These are phyloP conservation scores for Hypoxylon rubiginosum DNA, from an alignment of 2,329 filamentous ascomycete genomes.

Conservation along the genomic window DNA sequence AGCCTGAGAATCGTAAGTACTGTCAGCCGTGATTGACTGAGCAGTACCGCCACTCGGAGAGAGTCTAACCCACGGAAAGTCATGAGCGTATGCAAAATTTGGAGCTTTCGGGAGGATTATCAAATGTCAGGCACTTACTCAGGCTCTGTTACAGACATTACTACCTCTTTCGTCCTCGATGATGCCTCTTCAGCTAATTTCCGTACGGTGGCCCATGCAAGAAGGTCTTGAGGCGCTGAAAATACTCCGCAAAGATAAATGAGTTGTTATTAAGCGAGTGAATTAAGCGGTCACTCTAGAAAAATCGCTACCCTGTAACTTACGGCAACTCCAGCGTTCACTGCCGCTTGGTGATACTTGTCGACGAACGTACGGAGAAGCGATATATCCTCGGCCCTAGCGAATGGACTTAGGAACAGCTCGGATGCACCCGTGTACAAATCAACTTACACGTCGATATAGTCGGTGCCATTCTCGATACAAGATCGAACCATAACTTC, in stretches of 20 bases:
- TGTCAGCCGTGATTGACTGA: slow-evolving; percentile 31
- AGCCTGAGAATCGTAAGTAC: slow-evolving; percentile 6
- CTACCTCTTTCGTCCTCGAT: slow-evolving; percentile 36
- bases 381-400: slow-evolving; percentile 23
- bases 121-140: slow-evolving; percentile 17
- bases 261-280: slow-evolving; percentile 26
- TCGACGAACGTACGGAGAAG: slow-evolving; percentile 34
- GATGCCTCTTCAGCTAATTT: slow-evolving; percentile 29
- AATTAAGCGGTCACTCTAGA: neutral
- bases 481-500: slow-evolving; percentile 42
- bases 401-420: neutral
- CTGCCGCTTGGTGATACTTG: slow-evolving; percentile 42
- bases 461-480: slow-evolving; percentile 42
- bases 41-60: slow-evolving; percentile 38
- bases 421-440: neutral
- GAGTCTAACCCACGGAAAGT: neutral
- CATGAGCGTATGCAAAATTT: neutral
- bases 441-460: slow-evolving; percentile 43
- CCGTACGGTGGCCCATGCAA: slow-evolving; percentile 30
- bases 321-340: slow-evolving; percentile 37
- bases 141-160: slow-evolving; percentile 30
- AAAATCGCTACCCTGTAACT: slow-evolving; percentile 7
- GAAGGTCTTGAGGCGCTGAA: slow-evolving; percentile 35
- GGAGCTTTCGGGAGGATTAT: neutral
- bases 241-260: slow-evolving; percentile 41